These are phyloP conservation scores for Hansenula sp. DNA, from an alignment of 1,139 yeast species.

Conservation along the genomic window DNA sequence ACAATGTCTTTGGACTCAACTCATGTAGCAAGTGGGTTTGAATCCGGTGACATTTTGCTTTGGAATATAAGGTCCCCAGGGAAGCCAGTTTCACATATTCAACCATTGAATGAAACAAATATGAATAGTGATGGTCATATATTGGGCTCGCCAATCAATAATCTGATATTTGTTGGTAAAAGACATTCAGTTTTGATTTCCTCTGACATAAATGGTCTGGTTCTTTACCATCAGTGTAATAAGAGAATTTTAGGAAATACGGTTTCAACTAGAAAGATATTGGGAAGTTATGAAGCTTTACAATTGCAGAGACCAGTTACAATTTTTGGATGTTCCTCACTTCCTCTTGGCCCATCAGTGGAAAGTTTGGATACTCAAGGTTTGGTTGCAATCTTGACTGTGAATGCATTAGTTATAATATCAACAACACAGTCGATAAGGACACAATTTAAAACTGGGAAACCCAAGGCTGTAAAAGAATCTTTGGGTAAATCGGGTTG, in stretches of 20 bases:
- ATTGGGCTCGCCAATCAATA: conserved; percentile 38
- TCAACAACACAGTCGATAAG: conserved; percentile 51
- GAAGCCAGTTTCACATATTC: conserved; percentile 18
- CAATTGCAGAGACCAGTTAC: conserved; percentile 28
- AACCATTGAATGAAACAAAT: conserved; percentile 25
- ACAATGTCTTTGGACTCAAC: conserved; percentile 46
- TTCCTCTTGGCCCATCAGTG: conserved; percentile 52
- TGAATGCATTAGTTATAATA: conserved; percentile 45
- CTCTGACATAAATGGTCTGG: conserved; percentile 56
- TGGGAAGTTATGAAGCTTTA: conserved; percentile 38
- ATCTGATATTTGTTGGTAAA: conserved; percentile 50
- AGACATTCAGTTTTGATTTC: conserved; percentile 54
- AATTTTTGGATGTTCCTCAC: conserved; percentile 37
- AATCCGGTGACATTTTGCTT: conserved; percentile 37
- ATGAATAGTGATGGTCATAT: conserved; percentile 50
- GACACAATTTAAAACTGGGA: conserved; percentile 51
- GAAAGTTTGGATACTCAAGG: conserved; percentile 56
- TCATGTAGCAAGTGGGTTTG: conserved; percentile 40
- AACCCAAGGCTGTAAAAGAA: conserved; percentile 35
- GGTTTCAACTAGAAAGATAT: conserved; percentile 43
- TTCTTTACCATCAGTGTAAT: conserved; percentile 55
- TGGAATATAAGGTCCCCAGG: conserved; percentile 36
- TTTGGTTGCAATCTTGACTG: conserved; percentile 58
- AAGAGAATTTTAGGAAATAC: conserved; percentile 48
- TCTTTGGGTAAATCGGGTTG: conserved; percentile 41